Percentiles rank a stretch among this genome's conserved stretches.
Evolutionary conservation across 225 moss, liverwort and hornwort genomes (phyloP).

Genomic region (Straminergon stramineum): DNA sequence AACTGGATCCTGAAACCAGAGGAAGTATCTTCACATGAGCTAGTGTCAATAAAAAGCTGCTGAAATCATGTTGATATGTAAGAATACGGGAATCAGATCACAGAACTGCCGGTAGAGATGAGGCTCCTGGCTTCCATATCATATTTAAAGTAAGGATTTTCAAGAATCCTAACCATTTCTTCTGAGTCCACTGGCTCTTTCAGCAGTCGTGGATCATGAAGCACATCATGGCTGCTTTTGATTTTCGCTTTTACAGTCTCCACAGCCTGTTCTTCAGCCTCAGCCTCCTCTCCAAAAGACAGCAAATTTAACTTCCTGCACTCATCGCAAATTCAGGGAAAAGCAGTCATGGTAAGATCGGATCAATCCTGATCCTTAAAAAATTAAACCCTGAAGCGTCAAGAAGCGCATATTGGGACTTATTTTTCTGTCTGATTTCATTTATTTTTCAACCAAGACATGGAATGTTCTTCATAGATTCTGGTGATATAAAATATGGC

Average conservation of each 20-base stretch:
- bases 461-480: neutral
- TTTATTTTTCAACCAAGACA: neutral
- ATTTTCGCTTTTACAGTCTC: slow-evolving; percentile 74
- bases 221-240: slow-evolving; percentile 91
- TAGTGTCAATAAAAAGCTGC: neutral
- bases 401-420: neutral
- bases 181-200: slow-evolving; percentile 36
- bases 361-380: neutral
- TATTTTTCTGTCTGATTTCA: neutral
- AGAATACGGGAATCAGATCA: neutral
- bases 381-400: neutral
- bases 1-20: slow-evolving; percentile 46
- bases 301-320: slow-evolving; percentile 85
- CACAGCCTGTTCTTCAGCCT: slow-evolving; percentile 82
- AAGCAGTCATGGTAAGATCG: neutral
- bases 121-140: neutral
- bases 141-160: neutral
- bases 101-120: neutral
- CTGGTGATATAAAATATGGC: neutral
- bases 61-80: neutral
- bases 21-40: slow-evolving; percentile 11
- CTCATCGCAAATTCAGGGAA: neutral
- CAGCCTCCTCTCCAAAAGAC: slow-evolving; percentile 96
- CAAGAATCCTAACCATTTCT: slow-evolving; percentile 38
- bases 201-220: slow-evolving; percentile 84